Evolutionary conservation across 108 stramenopile species (phyloP), one percentile per base, ranked within the genome.

Genomic region (Fistulifera solaris): DNA sequence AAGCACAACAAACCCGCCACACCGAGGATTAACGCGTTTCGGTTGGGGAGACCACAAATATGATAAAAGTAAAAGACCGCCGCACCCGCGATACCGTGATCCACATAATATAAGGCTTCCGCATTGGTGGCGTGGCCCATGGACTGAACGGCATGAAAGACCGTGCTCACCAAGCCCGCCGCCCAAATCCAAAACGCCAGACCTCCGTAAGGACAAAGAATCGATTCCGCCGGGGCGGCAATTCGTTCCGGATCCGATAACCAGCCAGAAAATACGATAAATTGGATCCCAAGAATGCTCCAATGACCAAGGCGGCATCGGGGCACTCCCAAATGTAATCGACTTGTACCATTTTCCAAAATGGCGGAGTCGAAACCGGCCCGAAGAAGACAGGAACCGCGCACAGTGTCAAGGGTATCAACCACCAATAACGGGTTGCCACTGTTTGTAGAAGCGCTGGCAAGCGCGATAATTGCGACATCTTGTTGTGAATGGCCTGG

Each of bases 131-230:
- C 53, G 8, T 54, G 40, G 15, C 66, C 75, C 52, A 76, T 40
- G 27, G 69, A 60, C 48, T 76, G 75, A 2, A 67, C 57, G 8
- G 65, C 52, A 50, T 76, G 75, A 41, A 62, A 76, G 18, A 76
- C 45, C 0, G 68, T 66, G 25, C 62, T 64, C n/a, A 76, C 40
- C 19, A 60, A 0, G n/a, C 75, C 75, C 7, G 68, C 65, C 18
- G 44, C 40, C 1, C 63, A 26, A 19, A 76, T 48, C 62, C 59
- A 66, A 6, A 59, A 11, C 39, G 63, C 69, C 49, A 70, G 38
- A 52, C 28, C 42, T 11, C 57, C 44, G 43, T 47, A 56, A 19
- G 22, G 40, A 0, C 54, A 54, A 10, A 27, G 39, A 22, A 42
- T 46, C 17, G 50, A 35, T 27, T 44, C 23, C 0, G 27, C 27